Base-by-base conservation (phyloP, 2,329 filamentous ascomycete genomes). In the Penicillium sp. region DNA sequence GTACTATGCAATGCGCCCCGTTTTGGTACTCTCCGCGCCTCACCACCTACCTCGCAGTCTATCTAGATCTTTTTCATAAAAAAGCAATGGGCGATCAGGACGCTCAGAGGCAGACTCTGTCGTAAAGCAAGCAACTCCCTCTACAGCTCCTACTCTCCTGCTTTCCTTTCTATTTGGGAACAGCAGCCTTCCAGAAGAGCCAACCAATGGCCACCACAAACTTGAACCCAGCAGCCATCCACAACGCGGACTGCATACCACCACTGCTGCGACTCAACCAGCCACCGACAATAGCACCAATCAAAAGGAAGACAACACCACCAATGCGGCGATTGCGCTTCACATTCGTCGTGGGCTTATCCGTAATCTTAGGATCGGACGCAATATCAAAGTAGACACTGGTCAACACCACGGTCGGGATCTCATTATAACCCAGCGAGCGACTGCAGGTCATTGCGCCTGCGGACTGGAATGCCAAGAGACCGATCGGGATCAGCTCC, bases 301-400 rank as follows among this genome's bases (percentile, higher is more conserved):
- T 40, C 42, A 81, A 66, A 54, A 82, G 65, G 12, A 66, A 70
- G 17, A 78, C 72, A 15, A 80, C 78, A 12, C 77, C 72, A 4
- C 73, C 76, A 13, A 79, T 60, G 37, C 78, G 73, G 42, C 77
- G 68, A 66, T 78, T 76, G 28, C 76, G 69, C 67, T 79, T 79
- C 5, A 72, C 72, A 61, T 81, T 81, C 45, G 73, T 65, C 17
- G 68, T 71, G n/a, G 78, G 75, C 55, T 70, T 71, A 3, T 65
- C 68, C 0, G 65, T 65, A 28, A 80, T 65, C 45, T 73, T 75
- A 13, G 78, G 74, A 60, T 82, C 80, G 5, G 77, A 76, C 2
- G 77, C 77, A 50, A 81, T 76, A 62, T 82, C 80, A 65, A 79
- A 80, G 62, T 81, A 82, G 15, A 81, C 72, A 47, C 79, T 80